These are phyloP conservation scores for Blastomyces percursus DNA, from an alignment of 2,329 filamentous ascomycete species.

Conservation along the genomic window DNA sequence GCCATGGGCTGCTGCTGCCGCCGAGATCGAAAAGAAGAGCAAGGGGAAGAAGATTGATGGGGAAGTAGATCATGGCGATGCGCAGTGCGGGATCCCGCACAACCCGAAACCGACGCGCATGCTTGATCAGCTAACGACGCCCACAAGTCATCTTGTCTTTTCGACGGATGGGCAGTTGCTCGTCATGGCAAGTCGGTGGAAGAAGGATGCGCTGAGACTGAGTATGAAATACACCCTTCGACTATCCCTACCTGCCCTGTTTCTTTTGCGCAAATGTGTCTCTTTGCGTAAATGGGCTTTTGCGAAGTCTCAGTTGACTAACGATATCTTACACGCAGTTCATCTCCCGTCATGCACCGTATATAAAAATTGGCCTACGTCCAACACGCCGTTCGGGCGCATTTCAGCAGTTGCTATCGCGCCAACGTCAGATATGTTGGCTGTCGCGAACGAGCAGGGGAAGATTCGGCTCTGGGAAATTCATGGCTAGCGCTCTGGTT, in stretches of 20 bases:
- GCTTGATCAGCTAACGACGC: constrained; percentile 79
- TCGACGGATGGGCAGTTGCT: constrained; percentile 82
- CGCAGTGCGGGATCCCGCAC: constrained; percentile 45
- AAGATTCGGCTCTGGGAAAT: constrained; percentile 91
- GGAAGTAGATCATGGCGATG: constrained; percentile 13
- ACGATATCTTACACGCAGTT: constrained; percentile 36
- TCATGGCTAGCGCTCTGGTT: constrained; percentile 39
- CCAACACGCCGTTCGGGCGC: constrained; percentile 74
- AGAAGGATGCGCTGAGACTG: constrained; percentile 75
- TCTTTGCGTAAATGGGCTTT: neutral
- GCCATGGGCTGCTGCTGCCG: constrained; percentile 42
- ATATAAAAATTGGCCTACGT: constrained; percentile 94
- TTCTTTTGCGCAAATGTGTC: neutral
- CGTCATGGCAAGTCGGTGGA: constrained; percentile 74
- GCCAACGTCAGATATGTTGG: constrained; percentile 56
- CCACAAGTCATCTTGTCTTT: constrained; percentile 68
- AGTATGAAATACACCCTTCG: constrained; percentile 23
- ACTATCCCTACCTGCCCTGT: neutral
- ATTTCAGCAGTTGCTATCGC: constrained; percentile 65
- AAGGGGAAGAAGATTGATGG: neutral
- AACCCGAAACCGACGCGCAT: constrained; percentile 60
- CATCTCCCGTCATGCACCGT: constrained; percentile 89
- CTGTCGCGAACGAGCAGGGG: constrained; percentile 79
- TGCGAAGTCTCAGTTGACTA: neutral
- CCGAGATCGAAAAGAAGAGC: constrained; percentile 26